phyloP scores from a whole-genome alignment of 176 grass and related monocot genomes.

The sorghum (Sorghum bicolor) region DNA sequence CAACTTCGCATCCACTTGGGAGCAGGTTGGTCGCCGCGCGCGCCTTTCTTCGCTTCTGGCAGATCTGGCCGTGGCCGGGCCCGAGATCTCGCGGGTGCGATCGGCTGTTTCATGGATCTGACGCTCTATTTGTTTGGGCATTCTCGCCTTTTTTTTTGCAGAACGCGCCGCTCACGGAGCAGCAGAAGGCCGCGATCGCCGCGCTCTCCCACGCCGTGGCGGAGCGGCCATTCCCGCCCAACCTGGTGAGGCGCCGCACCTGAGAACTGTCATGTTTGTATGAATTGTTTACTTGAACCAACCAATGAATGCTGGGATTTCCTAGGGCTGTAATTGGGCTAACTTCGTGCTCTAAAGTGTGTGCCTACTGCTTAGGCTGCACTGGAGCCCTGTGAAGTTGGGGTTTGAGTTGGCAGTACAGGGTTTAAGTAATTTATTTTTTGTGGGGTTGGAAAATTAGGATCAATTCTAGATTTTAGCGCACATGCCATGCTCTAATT shows the following conservation, averaged over 20 bases:
- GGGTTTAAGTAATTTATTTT: not conserved
- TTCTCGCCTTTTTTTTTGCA: conserved; percentile 28
- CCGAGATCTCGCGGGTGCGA: conserved; percentile 3
- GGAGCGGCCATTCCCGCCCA: conserved; percentile 73
- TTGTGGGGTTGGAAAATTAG: not conserved
- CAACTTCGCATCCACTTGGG: conserved; percentile 91
- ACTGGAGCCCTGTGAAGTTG: not conserved
- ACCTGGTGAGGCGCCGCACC: conserved; percentile 54
- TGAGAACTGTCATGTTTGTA: not conserved
- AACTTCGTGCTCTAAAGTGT: not conserved
- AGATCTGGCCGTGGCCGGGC: conserved; percentile 16
- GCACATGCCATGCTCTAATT: not conserved
- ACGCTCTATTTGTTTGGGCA: conserved; percentile 13
- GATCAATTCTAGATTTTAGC: not conserved
- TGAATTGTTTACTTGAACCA: not conserved
- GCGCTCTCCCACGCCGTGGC: conserved; percentile 75
- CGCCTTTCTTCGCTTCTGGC: not conserved
- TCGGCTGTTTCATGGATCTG: conserved; percentile 39
- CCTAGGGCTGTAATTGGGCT: not conserved
- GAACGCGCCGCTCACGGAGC: conserved; percentile 85
- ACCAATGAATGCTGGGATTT: not conserved
- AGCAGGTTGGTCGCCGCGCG: conserved; percentile 56
- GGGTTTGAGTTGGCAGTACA: not conserved
- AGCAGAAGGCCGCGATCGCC: conserved; percentile 86
- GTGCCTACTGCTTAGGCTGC: not conserved